Percentiles rank a stretch among this genome's conserved stretches.
These are phyloP conservation scores for Pseudocercospora fijiensis DNA, from an alignment of 2,329 filamentous ascomycete genomes.

Conservation along the genomic window DNA sequence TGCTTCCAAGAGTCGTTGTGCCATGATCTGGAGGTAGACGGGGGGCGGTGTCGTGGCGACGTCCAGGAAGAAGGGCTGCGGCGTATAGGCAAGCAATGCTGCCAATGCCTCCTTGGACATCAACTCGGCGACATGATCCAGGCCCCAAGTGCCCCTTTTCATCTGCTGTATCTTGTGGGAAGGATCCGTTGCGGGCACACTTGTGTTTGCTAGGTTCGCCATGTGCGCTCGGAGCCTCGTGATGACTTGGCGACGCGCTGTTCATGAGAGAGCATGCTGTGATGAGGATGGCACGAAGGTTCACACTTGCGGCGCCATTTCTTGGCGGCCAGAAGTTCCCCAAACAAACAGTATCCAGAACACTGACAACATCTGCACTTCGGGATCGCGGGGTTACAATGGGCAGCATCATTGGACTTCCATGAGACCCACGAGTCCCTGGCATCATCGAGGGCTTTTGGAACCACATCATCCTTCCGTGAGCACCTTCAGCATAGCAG, in stretches of 20 bases:
- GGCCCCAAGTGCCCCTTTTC: not conserved
- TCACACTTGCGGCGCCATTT: not conserved
- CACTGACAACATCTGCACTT: no score
- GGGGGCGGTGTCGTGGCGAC: not conserved
- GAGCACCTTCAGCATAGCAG: not conserved
- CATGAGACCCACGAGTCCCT: no score
- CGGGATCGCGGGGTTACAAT: no score
- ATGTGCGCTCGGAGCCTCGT: not conserved
- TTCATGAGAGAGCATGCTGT: not conserved
- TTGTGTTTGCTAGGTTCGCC: not conserved
- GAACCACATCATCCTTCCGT: not conserved
- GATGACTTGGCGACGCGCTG: not conserved
- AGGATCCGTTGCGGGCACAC: not conserved
- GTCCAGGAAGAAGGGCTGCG: slow-evolving; percentile 1
- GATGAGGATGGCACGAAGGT: not conserved
- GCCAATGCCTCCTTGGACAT: not conserved
- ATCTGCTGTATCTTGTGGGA: slow-evolving; percentile 16
- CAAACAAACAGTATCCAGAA: no score
- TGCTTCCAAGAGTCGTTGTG: slow-evolving; percentile 1
- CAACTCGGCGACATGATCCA: not conserved
- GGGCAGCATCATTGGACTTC: no score
- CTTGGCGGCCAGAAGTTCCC: no score
- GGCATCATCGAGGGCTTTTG: no score
- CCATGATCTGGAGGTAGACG: slow-evolving; percentile 8
- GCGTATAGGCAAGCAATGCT: not conserved